Evolutionary conservation across 768 basidiomycete genomes (phyloP).

Genomic region (Trametes coccinea): DNA sequence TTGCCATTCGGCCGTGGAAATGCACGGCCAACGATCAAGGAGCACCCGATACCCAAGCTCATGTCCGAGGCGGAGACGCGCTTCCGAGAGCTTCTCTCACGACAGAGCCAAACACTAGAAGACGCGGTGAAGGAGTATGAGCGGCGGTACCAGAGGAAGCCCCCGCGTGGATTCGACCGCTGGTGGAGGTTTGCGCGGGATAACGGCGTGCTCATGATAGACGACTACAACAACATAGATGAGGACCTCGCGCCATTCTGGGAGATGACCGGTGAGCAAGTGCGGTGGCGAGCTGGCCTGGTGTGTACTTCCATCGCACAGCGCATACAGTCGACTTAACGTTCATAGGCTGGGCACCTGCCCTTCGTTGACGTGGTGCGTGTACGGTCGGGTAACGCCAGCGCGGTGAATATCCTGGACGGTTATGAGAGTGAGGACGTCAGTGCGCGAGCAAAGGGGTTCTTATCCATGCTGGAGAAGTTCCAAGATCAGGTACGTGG

Average conservation of each 20-base stretch:
- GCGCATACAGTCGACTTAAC: constrained; percentile 5
- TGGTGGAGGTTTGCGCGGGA: constrained; percentile 85
- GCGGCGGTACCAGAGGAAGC: constrained; percentile 70
- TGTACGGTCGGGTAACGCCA: constrained; percentile 62
- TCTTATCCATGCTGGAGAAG: constrained; percentile 70
- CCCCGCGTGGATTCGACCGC: constrained; percentile 87
- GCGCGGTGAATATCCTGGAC: constrained; percentile 54
- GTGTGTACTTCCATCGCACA: constrained; percentile 38
- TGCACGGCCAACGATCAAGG: constrained; percentile 27
- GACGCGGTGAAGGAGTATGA: constrained; percentile 84
- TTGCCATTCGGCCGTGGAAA: constrained; percentile 23
- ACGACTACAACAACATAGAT: constrained; percentile 85
- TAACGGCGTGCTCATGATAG: constrained; percentile 75
- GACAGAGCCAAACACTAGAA: constrained; percentile 78
- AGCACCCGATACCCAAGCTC: constrained; percentile 83
- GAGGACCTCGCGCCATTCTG: constrained; percentile 87
- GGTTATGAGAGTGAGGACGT: constrained; percentile 67
- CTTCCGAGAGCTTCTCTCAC: constrained; percentile 62
- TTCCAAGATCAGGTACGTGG: constrained; percentile 62
- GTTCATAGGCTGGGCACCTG: constrained; percentile 62
- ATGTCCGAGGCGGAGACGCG: constrained; percentile 81
- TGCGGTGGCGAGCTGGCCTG: constrained; percentile 62
- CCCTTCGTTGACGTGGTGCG: constrained; percentile 88
- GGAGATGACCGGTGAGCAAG: constrained; percentile 67
- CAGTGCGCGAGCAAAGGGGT: constrained; percentile 76